phyloP scores from a whole-genome alignment of 1,284 basidiomycete genomes.

The Lignosus rhinocerotis region DNA sequence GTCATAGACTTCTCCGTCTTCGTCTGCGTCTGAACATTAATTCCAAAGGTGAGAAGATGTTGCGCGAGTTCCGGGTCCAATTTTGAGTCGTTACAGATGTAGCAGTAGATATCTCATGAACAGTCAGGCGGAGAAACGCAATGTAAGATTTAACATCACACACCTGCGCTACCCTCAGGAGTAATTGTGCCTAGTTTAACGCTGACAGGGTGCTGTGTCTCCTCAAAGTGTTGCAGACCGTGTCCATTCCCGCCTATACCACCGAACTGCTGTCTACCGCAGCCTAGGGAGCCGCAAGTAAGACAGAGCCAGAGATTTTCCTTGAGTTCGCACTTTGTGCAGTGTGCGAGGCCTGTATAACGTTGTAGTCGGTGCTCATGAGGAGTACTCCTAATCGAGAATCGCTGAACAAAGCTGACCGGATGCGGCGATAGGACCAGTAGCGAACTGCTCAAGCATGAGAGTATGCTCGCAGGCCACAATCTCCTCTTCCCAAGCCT shows the following conservation, averaged over 20 bases:
- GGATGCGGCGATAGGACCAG: constrained; percentile 53
- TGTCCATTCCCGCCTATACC: constrained; percentile 90
- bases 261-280: constrained; percentile 88
- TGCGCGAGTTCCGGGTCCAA: constrained; percentile 76
- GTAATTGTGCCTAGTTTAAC: constrained; percentile 98
- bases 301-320: constrained; percentile 96
- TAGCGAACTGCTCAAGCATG: constrained; percentile 67
- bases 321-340: constrained; percentile 76
- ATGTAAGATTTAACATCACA: background rate
- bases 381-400: background rate
- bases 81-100: constrained; percentile 87
- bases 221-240: constrained; percentile 80
- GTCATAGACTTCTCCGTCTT: constrained; percentile 99
- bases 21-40: constrained; percentile 79
- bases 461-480: constrained; percentile 85
- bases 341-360: constrained; percentile 68
- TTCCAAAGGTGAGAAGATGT: constrained; percentile 85
- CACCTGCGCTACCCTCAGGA: constrained; percentile 89
- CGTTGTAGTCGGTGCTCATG: background rate
- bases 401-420: constrained; percentile 35
- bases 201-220: constrained; percentile 79
- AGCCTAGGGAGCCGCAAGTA: constrained; percentile 92
- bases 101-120: constrained; percentile 87
- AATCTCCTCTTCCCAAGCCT: constrained; percentile 98
- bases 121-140: background rate